phyloP scores from a whole-genome alignment of 2,329 filamentous ascomycete species.

The Alternaria infectoria region DNA sequence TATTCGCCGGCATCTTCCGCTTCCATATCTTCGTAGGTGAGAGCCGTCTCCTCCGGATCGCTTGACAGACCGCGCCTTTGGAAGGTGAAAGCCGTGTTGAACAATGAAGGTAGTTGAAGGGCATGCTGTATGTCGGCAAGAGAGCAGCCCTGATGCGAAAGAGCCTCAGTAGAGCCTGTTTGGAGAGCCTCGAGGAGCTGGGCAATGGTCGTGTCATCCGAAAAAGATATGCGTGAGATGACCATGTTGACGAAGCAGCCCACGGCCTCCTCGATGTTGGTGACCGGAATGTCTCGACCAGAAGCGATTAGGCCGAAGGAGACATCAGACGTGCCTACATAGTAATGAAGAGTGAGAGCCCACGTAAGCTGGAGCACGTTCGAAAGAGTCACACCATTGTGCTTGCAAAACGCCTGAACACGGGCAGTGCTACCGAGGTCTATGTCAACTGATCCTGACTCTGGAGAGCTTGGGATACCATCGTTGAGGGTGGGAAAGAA shows the following conservation, averaged over 20 bases:
- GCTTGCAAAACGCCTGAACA: constrained; percentile 48
- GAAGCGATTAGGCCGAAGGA: constrained; percentile 63
- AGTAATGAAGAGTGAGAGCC: constrained; percentile 58
- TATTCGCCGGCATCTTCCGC: constrained; percentile 47
- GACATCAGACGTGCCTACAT: constrained; percentile 56
- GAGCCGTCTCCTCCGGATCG: constrained; percentile 32
- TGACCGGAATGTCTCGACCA: constrained; percentile 60
- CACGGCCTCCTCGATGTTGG: constrained; percentile 56
- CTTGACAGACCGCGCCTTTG: constrained; percentile 36
- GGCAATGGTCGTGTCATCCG: constrained; percentile 42
- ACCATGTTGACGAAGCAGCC: constrained; percentile 64
- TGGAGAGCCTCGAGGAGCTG: constrained; percentile 55
- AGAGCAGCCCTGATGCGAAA: constrained; percentile 59
- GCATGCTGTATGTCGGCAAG: constrained; percentile 48
- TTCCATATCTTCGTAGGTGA: constrained; percentile 42
- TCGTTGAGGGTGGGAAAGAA: constrained; percentile 53
- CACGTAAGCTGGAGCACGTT: constrained; percentile 60
- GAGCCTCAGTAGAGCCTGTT: constrained; percentile 53
- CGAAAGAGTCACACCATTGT: constrained; percentile 55
- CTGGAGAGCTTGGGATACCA: constrained; percentile 40
- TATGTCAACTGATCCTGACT: constrained; percentile 48
- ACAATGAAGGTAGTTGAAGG: constrained; percentile 40
- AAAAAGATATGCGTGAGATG: constrained; percentile 55
- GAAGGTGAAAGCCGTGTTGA: constrained; percentile 48
- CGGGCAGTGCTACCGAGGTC: constrained; percentile 39